Evolutionary conservation across 352 stramenopile species (phyloP).

Genomic region (Globisporangium barbulae): DNA sequence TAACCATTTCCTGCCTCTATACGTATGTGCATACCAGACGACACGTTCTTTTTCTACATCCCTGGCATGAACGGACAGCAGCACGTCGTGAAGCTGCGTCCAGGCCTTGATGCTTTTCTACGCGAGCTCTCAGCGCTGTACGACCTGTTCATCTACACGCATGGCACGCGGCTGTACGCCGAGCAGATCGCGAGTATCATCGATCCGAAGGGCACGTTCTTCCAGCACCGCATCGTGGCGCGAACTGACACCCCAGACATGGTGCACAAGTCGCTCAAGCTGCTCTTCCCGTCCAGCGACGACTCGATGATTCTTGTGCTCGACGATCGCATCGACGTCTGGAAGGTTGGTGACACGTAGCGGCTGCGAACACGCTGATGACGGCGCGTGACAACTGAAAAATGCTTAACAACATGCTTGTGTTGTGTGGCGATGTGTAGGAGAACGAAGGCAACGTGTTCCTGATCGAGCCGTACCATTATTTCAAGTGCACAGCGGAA

Average conservation of each 20-base stretch:
- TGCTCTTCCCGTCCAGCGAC: slow-evolving; percentile 82
- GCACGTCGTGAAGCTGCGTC: slow-evolving; percentile 94
- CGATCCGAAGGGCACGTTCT: slow-evolving; percentile 73
- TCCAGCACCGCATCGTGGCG: slow-evolving; percentile 85
- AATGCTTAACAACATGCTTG: neutral
- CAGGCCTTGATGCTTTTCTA: slow-evolving; percentile 89
- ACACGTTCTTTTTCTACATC: slow-evolving; percentile 78
- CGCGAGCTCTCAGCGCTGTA: slow-evolving; percentile 76
- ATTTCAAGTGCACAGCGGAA: slow-evolving; percentile 76
- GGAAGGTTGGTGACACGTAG: slow-evolving; percentile 38
- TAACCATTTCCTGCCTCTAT: neutral
- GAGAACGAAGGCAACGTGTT: slow-evolving; percentile 87
- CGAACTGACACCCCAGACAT: slow-evolving; percentile 86
- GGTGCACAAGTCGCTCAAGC: slow-evolving; percentile 84
- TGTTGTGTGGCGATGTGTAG: slow-evolving; percentile 14
- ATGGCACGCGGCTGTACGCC: slow-evolving; percentile 92
- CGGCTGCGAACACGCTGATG: neutral
- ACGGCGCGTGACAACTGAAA: neutral
- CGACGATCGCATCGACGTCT: slow-evolving; percentile 84
- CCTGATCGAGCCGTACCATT: slow-evolving; percentile 83
- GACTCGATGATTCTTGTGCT: slow-evolving; percentile 88
- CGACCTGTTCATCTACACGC: slow-evolving; percentile 95
- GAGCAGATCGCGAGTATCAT: slow-evolving; percentile 94
- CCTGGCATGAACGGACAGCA: slow-evolving; percentile 60
- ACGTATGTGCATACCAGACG: slow-evolving; percentile 33